phyloP scores from a whole-genome alignment of 129 eudicot genomes.

The Escallonia herrerae region DNA sequence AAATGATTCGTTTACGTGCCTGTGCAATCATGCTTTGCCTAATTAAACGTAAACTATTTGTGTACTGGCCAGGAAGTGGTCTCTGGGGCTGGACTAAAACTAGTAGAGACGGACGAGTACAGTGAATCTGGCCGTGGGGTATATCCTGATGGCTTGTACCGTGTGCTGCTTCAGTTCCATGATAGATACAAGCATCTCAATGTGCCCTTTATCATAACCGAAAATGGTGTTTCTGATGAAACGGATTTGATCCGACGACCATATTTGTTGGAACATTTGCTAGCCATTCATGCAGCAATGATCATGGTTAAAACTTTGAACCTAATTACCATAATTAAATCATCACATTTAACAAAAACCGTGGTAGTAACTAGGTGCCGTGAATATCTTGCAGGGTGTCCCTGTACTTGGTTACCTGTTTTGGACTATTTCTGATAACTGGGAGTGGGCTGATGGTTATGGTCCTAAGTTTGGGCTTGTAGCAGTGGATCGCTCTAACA shows the following conservation, averaged over 20 bases:
- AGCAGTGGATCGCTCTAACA: constrained; percentile 86
- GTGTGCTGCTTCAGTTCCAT: constrained; percentile 71
- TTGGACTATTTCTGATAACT: constrained; percentile 98
- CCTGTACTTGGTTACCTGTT: constrained; percentile 81
- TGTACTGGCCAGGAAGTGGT: constrained; percentile 63
- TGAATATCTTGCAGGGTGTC: constrained; percentile 58
- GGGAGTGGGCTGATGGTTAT: constrained; percentile 99
- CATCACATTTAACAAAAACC: neutral
- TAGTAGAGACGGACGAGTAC: constrained; percentile 78
- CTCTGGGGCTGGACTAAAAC: constrained; percentile 67
- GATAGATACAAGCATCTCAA: constrained; percentile 83
- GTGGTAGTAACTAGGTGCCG: constrained; percentile 11
- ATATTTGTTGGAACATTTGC: constrained; percentile 78
- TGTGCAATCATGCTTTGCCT: neutral
- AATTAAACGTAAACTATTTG: neutral
- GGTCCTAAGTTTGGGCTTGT: constrained; percentile 98
- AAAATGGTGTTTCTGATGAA: constrained; percentile 90
- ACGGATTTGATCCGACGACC: constrained; percentile 91
- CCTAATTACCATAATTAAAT: neutral
- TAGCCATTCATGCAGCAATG: constrained; percentile 93
- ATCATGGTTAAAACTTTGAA: constrained; percentile 46
- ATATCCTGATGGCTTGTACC: constrained; percentile 92
- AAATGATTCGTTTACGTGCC: neutral
- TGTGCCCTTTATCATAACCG: constrained; percentile 78
- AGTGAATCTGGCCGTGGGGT: constrained; percentile 99